Conservation (phyloP, 2,329 filamentous ascomycete species). For the Triangularia verruculosa region DNA sequence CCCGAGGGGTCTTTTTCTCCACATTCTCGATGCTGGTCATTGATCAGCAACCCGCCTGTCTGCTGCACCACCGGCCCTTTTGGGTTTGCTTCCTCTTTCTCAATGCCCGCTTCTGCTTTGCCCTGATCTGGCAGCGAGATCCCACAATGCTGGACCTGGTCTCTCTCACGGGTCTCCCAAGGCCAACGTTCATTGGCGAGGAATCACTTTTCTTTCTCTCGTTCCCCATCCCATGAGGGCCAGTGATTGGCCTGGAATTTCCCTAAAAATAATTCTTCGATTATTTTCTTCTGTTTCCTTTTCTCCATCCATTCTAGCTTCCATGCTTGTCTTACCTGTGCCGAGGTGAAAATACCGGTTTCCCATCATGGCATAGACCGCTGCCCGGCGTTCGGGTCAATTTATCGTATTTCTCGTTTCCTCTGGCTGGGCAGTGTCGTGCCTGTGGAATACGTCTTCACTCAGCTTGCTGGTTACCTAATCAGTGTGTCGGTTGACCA, state of each 20-base stretch:
- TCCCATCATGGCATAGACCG: neutral
- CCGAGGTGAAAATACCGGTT: neutral
- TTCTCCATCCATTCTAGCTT: neutral
- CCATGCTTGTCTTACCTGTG: neutral
- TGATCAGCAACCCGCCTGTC: constrained; percentile 15
- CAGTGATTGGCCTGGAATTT: neutral
- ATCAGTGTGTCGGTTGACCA: constrained; percentile 14
- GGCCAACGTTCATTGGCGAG: neutral
- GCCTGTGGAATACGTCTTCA: neutral
- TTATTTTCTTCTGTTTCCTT: neutral
- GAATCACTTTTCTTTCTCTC: neutral
- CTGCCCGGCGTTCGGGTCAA: neutral
- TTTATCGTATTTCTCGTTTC: constrained; percentile 11
- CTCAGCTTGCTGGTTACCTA: constrained; percentile 19
- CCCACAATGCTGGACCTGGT: neutral
- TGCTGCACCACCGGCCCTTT: neutral
- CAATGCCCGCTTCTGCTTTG: constrained; percentile 13
- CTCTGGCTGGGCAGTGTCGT: neutral
- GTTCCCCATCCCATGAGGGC: neutral
- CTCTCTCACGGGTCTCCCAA: neutral
- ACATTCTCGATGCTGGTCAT: constrained; percentile 4
- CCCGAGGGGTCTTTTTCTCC: constrained; percentile 6
- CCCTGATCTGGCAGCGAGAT: constrained; percentile 9
- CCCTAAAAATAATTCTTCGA: constrained; percentile 3
- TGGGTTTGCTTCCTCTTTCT: constrained; percentile 4